Conservation (phyloP, 139 green algal genomes). For the Limnomonas spitsbergensis region DNA sequence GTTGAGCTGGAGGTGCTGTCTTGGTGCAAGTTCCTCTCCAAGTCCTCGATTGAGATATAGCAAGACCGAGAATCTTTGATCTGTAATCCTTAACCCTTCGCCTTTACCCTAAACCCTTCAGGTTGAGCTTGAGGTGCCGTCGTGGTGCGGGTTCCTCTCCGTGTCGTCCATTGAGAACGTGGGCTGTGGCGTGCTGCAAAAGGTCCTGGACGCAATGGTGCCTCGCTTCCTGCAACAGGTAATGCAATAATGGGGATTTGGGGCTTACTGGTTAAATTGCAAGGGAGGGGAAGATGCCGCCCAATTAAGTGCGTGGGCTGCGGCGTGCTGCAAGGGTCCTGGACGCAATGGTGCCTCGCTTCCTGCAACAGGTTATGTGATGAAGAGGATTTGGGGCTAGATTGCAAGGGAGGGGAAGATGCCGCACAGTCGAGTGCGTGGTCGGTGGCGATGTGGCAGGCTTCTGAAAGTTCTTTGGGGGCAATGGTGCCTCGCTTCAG, state of each 20-base stretch:
- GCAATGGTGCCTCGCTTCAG: constrained; percentile 77
- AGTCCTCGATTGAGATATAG: too few species aligned
- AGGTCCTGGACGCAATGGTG: constrained; percentile 66
- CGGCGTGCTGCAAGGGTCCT: constrained; percentile 69
- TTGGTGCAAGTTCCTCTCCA: too few species aligned
- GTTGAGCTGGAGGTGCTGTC: too few species aligned
- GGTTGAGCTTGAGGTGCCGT: not conserved
- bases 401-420: too few species aligned
- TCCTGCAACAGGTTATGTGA: constrained; percentile 79
- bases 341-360: constrained; percentile 68
- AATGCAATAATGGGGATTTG: too few species aligned
- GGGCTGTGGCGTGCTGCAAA: constrained; percentile 60
- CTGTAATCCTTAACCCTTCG: too few species aligned
- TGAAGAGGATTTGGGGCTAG: too few species aligned
- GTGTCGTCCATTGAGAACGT: constrained; percentile 28
- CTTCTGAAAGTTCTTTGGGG: too few species aligned
- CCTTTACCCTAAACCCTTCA: too few species aligned
- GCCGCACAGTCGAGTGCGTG: constrained; percentile 34
- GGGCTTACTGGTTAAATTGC: too few species aligned
- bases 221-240: constrained; percentile 80
- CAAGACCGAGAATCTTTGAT: too few species aligned
- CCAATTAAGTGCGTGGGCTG: constrained; percentile 40
- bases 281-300: too few species aligned
- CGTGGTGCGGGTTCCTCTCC: constrained; percentile 32
- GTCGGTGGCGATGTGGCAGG: constrained; percentile 58